phyloP scores from a whole-genome alignment of 257 asterid species.

The Lithospermum erythrorhizon region DNA sequence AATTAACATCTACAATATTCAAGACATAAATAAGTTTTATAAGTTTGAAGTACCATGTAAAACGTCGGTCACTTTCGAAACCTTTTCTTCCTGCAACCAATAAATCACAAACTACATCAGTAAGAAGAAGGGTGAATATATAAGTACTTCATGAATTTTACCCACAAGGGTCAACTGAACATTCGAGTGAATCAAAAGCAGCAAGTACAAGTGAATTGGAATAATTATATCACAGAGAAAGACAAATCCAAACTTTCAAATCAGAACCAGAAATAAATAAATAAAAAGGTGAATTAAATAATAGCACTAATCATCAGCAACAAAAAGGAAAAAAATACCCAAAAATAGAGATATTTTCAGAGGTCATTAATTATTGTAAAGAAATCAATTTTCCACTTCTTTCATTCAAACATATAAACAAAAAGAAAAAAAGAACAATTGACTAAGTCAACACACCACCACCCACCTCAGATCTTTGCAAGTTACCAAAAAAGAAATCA shows the following conservation, averaged over 20 bases:
- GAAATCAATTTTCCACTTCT: constrained; percentile 16
- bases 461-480: constrained; percentile 38
- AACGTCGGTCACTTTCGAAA: constrained; percentile 57
- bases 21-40: constrained; percentile 11
- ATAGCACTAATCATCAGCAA: constrained; percentile 22
- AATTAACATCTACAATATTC: constrained; percentile 14
- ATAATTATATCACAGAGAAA: neutral
- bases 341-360: neutral
- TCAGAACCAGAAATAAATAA: constrained; percentile 17
- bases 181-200: neutral
- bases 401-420: neutral
- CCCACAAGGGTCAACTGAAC: neutral
- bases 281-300: constrained; percentile 13
- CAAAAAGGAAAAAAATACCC: constrained; percentile 13
- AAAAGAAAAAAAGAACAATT: constrained; percentile 12
- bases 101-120: constrained; percentile 17
- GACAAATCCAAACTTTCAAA: constrained; percentile 6
- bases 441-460: constrained; percentile 50
- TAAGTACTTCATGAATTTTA: too few relatives aligned
- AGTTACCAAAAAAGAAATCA: constrained; percentile 14
- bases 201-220: neutral
- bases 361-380: constrained; percentile 6
- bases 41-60: constrained; percentile 54
- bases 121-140: constrained; percentile 6
- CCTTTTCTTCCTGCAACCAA: constrained; percentile 56